Evolutionary conservation across 1,139 yeast genomes (phyloP).

Genomic region (Taiozyma sp.): DNA sequence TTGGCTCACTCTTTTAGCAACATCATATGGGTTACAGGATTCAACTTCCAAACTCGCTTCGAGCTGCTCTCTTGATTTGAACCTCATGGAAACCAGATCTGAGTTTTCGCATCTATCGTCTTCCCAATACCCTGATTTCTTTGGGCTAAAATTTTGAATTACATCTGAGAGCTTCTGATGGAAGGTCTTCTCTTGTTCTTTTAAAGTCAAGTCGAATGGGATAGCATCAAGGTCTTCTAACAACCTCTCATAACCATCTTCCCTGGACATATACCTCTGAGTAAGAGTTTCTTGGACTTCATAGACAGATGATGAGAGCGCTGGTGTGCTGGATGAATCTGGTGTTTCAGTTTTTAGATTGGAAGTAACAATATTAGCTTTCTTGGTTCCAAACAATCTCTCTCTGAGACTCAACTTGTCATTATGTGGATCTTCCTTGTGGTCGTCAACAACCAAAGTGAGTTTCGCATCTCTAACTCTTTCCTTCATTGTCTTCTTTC

Average conservation of each 20-base stretch:
- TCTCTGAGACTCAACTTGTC: conserved; percentile 3
- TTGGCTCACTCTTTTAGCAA: conserved; percentile 10
- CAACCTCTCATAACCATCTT: conserved; percentile 14
- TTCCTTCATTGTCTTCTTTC: conserved; percentile 1
- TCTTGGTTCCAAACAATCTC: conserved; percentile 6
- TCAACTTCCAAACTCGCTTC: conserved; percentile 6
- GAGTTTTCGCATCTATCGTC: conserved; percentile 2
- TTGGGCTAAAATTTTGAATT: conserved; percentile 12
- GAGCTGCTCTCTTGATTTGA: conserved; percentile 6
- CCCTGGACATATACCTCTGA: conserved; percentile 19
- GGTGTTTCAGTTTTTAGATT: not conserved
- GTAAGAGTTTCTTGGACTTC: conserved; percentile 21
- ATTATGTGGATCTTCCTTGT: not conserved
- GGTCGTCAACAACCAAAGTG: not conserved
- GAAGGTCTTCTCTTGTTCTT: conserved; percentile 5
- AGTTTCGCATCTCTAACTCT: conserved; percentile 1
- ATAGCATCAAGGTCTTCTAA: conserved; percentile 19
- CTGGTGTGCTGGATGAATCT: not conserved
- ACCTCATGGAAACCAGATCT: conserved; percentile 1
- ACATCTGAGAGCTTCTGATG: conserved; percentile 10
- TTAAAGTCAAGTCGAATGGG: conserved; percentile 17
- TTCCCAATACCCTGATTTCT: not conserved
- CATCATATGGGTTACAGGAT: conserved; percentile 18
- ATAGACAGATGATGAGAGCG: conserved; percentile 4
- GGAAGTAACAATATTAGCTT: not conserved